Percentiles rank a stretch among this genome's conserved stretches.
phyloP scores from a whole-genome alignment of 1,284 basidiomycete species.

The Phaffia rhodozyma region DNA sequence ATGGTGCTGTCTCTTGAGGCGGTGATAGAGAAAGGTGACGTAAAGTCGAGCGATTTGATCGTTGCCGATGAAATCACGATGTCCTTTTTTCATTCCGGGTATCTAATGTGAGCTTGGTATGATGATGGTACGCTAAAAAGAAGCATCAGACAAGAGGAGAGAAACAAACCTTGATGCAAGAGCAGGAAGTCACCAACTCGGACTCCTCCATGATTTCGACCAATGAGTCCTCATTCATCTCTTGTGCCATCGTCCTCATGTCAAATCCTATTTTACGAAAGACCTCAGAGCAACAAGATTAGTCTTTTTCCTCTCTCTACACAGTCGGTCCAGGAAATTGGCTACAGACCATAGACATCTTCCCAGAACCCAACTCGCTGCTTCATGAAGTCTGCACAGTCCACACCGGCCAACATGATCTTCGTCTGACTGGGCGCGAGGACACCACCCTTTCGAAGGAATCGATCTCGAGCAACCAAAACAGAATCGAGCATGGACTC shows the following conservation, averaged over 20 bases:
- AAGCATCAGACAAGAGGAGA: neutral
- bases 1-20: constrained; percentile 50
- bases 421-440: constrained; percentile 84
- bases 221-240: constrained; percentile 63
- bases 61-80: constrained; percentile 56
- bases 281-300: neutral
- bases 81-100: constrained; percentile 40
- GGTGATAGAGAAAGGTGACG: constrained; percentile 55
- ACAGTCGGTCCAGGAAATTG: neutral
- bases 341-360: constrained; percentile 64
- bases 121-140: neutral
- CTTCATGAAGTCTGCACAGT: constrained; percentile 59
- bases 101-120: neutral
- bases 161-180: constrained; percentile 50
- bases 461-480: constrained; percentile 70
- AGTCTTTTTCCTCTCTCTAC: neutral
- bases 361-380: constrained; percentile 81
- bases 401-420: constrained; percentile 71
- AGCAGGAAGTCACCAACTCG: constrained; percentile 56
- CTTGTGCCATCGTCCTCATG: constrained; percentile 60
- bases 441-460: constrained; percentile 61
- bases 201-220: constrained; percentile 64
- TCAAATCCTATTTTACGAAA: constrained; percentile 53
- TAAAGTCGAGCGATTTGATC: constrained; percentile 62
- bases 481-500: constrained; percentile 98